Evolutionary conservation across 139 green algal genomes (phyloP).

Genomic region (Chlorella sp.): DNA sequence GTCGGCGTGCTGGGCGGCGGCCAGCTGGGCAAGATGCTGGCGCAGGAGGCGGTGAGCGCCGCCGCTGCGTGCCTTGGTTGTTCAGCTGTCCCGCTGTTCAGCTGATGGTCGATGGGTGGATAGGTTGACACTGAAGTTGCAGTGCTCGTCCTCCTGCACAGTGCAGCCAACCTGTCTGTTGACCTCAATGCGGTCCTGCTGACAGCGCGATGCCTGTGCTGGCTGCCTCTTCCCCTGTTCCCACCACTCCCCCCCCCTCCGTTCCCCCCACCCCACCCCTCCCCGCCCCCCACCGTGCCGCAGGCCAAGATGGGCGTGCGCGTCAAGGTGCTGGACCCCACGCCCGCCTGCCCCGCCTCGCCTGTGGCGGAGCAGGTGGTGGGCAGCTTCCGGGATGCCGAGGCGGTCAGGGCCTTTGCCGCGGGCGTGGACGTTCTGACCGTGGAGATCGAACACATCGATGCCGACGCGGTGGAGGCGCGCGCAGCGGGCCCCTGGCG

Average conservation of each 20-base stretch:
- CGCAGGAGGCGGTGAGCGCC: constrained; percentile 79
- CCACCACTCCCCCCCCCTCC: too few relatives aligned
- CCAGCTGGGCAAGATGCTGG: constrained; percentile 98
- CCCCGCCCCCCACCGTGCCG: not conserved
- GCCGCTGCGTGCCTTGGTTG: not conserved
- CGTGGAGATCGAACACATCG: constrained; percentile 98
- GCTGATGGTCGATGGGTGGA: too few relatives aligned
- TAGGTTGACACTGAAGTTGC: too few relatives aligned
- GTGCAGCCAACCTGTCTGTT: too few relatives aligned
- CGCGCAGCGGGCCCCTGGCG: not conserved
- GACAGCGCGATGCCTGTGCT: too few relatives aligned
- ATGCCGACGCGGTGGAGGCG: constrained; percentile 80
- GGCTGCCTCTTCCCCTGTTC: too few relatives aligned
- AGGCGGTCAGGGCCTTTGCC: constrained; percentile 77
- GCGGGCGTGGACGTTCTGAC: constrained; percentile 87
- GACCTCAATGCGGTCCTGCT: too few relatives aligned
- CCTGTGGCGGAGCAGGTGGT: constrained; percentile 74
- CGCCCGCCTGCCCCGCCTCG: constrained; percentile 74
- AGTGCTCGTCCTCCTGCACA: too few relatives aligned
- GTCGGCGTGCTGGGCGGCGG: constrained; percentile 96
- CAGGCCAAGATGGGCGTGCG: constrained; percentile 89
- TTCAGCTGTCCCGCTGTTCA: too few relatives aligned
- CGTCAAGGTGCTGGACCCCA: constrained; percentile 90
- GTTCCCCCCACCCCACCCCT: too few relatives aligned
- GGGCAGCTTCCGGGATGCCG: constrained; percentile 79